Evolutionary conservation across 2,329 filamentous ascomycete species (phyloP), one percentile per base, ranked within the genome.

Genomic region (Colletotrichum sp.): DNA sequence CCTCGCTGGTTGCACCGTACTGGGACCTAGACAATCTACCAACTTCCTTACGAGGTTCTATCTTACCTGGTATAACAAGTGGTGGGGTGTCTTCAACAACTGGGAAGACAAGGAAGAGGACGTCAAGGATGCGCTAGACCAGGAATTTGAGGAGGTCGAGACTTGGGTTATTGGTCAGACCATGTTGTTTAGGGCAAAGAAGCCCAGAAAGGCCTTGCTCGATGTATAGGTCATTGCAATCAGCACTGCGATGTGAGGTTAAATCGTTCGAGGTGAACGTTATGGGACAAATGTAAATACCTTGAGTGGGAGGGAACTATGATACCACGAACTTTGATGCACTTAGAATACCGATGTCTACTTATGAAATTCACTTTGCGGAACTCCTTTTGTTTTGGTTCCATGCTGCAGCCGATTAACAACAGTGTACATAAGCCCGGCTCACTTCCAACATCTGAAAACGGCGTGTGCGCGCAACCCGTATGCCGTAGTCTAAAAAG

Each of bases 131-230:
- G 84, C 80, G 13, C 78, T 88, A 32, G 75, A 81, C 70, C 77
- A 80, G 52, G 80, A 82, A 55, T 88, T 88, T 69, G 82, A 82
- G 22, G 80, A 83, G 32, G 86, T 88, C 2, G 83, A 87, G 73
- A 83, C 82, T 0, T 82, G 82, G 79, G 71, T 87, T 19, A 81
- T 86, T 15, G 87, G 87, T 0, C 82, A 82, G 72, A 78, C 80
- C 32, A 67, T 88, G 79, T 70, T 88, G n/a, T 88, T 86, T 73
- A 79, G 80, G 64, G 85, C 83, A 11, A 79, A 75, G 34, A 80
- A 72, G 77, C 83, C 84, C 11, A 81, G 78, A 61, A 75, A 64
- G 15, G 29, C 75, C 6, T 63, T 71, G 22, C n/a, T 76, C 85
- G 70, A 77, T 19, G 64, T 77, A 29, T 75, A 13, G 57, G 2